A percentile compares a stretch with the other conserved stretches of the same genome.
phyloP scores from a whole-genome alignment of 345 rosid species.

The Populus euphratica region DNA sequence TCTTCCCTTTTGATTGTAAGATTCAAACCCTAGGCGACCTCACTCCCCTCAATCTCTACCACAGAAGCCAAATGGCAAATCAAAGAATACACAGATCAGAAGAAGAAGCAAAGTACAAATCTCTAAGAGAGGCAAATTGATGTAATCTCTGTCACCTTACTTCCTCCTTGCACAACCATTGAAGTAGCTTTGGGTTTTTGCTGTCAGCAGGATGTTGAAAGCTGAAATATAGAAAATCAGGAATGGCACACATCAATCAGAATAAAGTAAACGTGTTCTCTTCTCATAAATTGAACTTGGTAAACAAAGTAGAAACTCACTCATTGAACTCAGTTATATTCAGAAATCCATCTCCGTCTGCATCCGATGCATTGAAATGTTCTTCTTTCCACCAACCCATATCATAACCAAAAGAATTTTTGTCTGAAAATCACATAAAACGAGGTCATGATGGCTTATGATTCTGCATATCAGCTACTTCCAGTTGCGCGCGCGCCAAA shows the following conservation, averaged over 20 bases:
- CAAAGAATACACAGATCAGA: neutral
- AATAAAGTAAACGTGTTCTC: neutral
- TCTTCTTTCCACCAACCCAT: slow-evolving; percentile 99
- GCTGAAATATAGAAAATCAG: slow-evolving; percentile 37
- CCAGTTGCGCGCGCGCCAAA: neutral
- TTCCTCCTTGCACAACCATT: slow-evolving; percentile 94
- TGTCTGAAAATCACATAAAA: slow-evolving; percentile 42
- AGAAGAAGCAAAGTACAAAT: neutral
- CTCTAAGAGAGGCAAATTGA: neutral
- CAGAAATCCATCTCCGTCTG: slow-evolving; percentile 79
- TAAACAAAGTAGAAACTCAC: slow-evolving; percentile 43
- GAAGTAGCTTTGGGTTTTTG: slow-evolving; percentile 65
- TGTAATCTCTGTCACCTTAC: slow-evolving; percentile 55
- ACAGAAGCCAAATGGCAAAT: neutral
- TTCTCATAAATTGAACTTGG: neutral
- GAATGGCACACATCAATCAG: slow-evolving; percentile 1
- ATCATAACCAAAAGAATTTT: slow-evolving; percentile 61
- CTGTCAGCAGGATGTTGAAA: slow-evolving; percentile 98
- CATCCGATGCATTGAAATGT: slow-evolving; percentile 97
- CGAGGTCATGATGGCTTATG: neutral
- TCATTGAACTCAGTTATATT: slow-evolving; percentile 91
- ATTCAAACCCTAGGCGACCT: neutral
- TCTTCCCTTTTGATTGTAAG: neutral
- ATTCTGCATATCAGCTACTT: neutral
- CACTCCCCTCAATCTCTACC: neutral